phyloP scores from a whole-genome alignment of 306 rosid genomes.

The Luffa aegyptiaca region DNA sequence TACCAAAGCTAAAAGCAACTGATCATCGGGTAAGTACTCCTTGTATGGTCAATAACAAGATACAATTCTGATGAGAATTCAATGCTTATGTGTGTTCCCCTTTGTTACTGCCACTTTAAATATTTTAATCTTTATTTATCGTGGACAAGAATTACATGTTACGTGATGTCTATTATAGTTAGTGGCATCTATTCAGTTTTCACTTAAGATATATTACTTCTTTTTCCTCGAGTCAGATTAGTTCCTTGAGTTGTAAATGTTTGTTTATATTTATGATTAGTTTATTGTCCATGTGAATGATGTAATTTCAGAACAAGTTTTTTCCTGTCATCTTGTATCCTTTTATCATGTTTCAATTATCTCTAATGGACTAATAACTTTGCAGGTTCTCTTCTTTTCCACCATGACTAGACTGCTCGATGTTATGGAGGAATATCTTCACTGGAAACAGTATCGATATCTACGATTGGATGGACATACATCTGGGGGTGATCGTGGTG shows the following conservation, averaged over 20 bases:
- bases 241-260: background rate
- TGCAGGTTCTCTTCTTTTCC: slow-evolving; percentile 98
- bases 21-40: slow-evolving; percentile 83
- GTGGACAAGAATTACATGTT: background rate
- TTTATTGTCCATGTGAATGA: background rate
- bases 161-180: background rate
- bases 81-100: background rate
- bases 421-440: slow-evolving; percentile 98
- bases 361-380: slow-evolving; percentile 2
- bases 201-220: background rate
- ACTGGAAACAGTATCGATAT: slow-evolving; percentile 66
- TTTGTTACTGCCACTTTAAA: background rate
- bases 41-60: background rate
- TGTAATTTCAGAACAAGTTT: background rate
- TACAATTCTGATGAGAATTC: slow-evolving; percentile 1
- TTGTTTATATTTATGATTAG: background rate
- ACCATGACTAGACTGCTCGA: slow-evolving; percentile 98
- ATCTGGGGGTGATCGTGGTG: slow-evolving; percentile 91
- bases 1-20: slow-evolving; percentile 90
- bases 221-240: background rate
- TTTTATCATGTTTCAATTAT: background rate
- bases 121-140: background rate
- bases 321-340: background rate
- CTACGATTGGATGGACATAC: slow-evolving; percentile 99
- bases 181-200: background rate